phyloP scores from a whole-genome alignment of 2,329 filamentous ascomycete genomes.

The Cladophialophora bantiana region DNA sequence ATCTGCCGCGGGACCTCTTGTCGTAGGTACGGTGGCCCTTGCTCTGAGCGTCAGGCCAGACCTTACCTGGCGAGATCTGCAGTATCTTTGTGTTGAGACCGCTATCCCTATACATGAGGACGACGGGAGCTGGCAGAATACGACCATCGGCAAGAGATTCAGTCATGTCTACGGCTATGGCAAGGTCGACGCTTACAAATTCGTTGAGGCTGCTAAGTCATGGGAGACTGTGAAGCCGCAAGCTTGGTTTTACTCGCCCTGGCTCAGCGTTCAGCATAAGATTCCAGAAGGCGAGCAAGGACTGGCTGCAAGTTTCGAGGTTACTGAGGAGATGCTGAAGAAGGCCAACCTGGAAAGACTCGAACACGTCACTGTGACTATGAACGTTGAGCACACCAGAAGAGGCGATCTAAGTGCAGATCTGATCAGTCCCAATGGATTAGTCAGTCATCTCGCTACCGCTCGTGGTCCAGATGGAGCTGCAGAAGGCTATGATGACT shows the following conservation, averaged over 20 bases:
- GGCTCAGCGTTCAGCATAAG: constrained; percentile 84
- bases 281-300: constrained; percentile 88
- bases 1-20: constrained; percentile 91
- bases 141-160: constrained; percentile 80
- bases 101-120: constrained; percentile 80
- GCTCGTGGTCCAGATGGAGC: constrained; percentile 73
- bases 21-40: constrained; percentile 89
- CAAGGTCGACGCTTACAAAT: constrained; percentile 85
- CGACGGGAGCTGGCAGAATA: constrained; percentile 79
- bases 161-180: constrained; percentile 96
- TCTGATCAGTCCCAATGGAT: constrained; percentile 79
- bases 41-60: constrained; percentile 85
- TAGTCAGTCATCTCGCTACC: constrained; percentile 83
- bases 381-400: constrained; percentile 89
- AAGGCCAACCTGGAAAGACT: constrained; percentile 82
- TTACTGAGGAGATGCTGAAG: constrained; percentile 81
- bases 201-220: constrained; percentile 83
- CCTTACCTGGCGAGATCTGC: constrained; percentile 90
- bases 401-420: constrained; percentile 94
- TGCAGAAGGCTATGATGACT: constrained; percentile 79
- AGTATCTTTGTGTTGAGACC: constrained; percentile 86
- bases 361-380: constrained; percentile 95
- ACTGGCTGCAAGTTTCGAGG: constrained; percentile 77
- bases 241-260: constrained; percentile 91
- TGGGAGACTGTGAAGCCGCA: constrained; percentile 94